Conservation (phyloP, 139 green algal species). For the Coelastrella sp. region DNA sequence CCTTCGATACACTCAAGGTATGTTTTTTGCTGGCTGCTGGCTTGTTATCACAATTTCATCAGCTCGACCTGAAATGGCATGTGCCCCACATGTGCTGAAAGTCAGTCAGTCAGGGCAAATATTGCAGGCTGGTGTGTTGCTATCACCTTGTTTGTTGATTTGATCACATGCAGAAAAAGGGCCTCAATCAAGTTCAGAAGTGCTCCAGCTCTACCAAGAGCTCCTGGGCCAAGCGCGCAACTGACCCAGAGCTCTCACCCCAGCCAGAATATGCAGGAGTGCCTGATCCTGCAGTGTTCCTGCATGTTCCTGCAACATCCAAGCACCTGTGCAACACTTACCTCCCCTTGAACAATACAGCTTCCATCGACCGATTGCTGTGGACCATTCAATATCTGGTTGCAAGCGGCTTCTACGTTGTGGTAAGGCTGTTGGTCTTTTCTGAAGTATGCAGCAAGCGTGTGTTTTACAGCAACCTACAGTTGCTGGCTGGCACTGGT, state of each 20-base stretch:
- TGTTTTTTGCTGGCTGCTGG: too few relatives aligned
- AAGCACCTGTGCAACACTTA: slow-evolving; percentile 45
- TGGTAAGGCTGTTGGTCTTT: slow-evolving; percentile 37
- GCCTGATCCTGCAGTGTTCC: neutral
- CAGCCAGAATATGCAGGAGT: neutral
- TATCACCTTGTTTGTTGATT: neutral
- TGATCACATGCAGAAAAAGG: neutral
- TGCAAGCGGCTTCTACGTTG: slow-evolving; percentile 48
- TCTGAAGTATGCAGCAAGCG: too few relatives aligned
- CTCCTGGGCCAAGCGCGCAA: slow-evolving; percentile 5
- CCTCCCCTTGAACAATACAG: neutral
- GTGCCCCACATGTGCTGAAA: too few relatives aligned
- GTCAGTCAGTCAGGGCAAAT: too few relatives aligned
- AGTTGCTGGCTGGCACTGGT: too few relatives aligned
- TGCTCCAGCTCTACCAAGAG: neutral
- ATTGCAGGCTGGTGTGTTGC: too few relatives aligned
- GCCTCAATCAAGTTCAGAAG: neutral
- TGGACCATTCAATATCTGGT: slow-evolving; percentile 43
- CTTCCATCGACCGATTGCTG: slow-evolving; percentile 14
- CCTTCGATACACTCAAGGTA: slow-evolving; percentile 15
- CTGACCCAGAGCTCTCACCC: neutral
- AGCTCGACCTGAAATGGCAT: neutral
- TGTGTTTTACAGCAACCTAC: too few relatives aligned
- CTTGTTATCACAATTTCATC: too few relatives aligned
- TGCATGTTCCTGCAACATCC: neutral